A percentile compares a stretch with the other conserved stretches of the same genome.
phyloP scores from a whole-genome alignment of 331 rosid genomes.

The Ulmus americana region DNA sequence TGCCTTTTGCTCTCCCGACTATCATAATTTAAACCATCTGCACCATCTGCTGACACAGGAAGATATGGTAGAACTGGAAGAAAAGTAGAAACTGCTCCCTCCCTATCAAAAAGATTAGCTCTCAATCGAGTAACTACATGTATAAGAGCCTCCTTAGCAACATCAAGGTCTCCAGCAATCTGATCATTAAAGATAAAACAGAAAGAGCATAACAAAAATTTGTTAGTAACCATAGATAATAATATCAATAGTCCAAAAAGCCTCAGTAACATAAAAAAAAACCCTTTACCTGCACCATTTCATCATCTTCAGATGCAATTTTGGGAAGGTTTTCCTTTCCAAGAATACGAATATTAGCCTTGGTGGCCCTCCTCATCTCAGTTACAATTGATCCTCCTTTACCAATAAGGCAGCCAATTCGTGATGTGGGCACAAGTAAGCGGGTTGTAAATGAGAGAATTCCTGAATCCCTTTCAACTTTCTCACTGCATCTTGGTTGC shows the following conservation, averaged over 20 bases:
- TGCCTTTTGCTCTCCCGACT: constrained; percentile 75
- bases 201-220: neutral
- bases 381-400: constrained; percentile 93
- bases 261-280: constrained; percentile 3
- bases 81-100: constrained; percentile 69
- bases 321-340: constrained; percentile 86
- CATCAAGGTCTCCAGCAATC: constrained; percentile 90
- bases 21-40: constrained; percentile 66
- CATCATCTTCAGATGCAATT: constrained; percentile 91
- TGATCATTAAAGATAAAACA: constrained; percentile 21
- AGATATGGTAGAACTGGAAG: constrained; percentile 87
- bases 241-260: constrained; percentile 2
- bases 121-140: constrained; percentile 84
- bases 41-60: constrained; percentile 64
- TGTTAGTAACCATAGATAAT: neutral
- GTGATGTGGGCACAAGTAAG: constrained; percentile 75
- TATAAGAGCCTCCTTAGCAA: constrained; percentile 93
- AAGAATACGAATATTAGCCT: constrained; percentile 82
- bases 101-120: constrained; percentile 89
- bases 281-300: constrained; percentile 84
- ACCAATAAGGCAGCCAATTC: constrained; percentile 98
- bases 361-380: constrained; percentile 90
- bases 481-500: constrained; percentile 96
- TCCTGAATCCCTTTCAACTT: constrained; percentile 94
- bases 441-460: constrained; percentile 89